phyloP scores from a whole-genome alignment of 1,284 basidiomycete genomes.

The Laetiporus sulphureus region DNA sequence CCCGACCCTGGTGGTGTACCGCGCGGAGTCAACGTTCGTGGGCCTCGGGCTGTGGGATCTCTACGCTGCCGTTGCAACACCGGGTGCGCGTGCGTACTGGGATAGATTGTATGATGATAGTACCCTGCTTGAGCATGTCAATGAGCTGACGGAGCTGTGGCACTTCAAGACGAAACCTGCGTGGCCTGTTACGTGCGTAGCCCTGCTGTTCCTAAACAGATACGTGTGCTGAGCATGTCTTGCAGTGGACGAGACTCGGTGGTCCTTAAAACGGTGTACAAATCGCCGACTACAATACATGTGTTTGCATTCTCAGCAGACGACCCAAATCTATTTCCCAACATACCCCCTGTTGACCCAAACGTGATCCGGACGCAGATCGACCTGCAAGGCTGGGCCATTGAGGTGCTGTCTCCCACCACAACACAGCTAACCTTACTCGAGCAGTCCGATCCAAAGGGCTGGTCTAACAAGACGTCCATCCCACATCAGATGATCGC shows the following conservation, averaged over 20 bases:
- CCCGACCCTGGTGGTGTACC: slow-evolving; percentile 92
- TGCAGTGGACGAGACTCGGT: slow-evolving; percentile 83
- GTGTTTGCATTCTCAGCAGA: slow-evolving; percentile 95
- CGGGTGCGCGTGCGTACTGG: slow-evolving; percentile 81
- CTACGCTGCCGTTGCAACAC: slow-evolving; percentile 82
- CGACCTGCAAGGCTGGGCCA: slow-evolving; percentile 94
- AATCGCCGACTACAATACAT: slow-evolving; percentile 92
- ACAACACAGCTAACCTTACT: slow-evolving; percentile 93
- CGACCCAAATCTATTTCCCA: slow-evolving; percentile 81
- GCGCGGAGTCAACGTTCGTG: slow-evolving; percentile 96
- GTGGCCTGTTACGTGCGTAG: slow-evolving; percentile 83
- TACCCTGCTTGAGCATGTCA: slow-evolving; percentile 82
- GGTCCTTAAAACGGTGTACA: slow-evolving; percentile 93
- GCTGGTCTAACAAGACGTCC: slow-evolving; percentile 94
- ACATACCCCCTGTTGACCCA: slow-evolving; percentile 64
- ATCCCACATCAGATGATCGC: slow-evolving; percentile 90
- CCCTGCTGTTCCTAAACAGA: background rate
- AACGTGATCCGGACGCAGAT: slow-evolving; percentile 90
- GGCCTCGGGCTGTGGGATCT: slow-evolving; percentile 96
- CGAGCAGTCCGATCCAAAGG: slow-evolving; percentile 96
- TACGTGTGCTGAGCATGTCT: background rate
- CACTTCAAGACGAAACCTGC: slow-evolving; percentile 83
- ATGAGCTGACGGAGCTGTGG: slow-evolving; percentile 90
- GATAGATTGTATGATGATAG: slow-evolving; percentile 89
- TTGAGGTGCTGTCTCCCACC: slow-evolving; percentile 92